These are phyloP conservation scores for Colletotrichum costaricense DNA, from an alignment of 2,329 filamentous ascomycete genomes.

Conservation along the genomic window DNA sequence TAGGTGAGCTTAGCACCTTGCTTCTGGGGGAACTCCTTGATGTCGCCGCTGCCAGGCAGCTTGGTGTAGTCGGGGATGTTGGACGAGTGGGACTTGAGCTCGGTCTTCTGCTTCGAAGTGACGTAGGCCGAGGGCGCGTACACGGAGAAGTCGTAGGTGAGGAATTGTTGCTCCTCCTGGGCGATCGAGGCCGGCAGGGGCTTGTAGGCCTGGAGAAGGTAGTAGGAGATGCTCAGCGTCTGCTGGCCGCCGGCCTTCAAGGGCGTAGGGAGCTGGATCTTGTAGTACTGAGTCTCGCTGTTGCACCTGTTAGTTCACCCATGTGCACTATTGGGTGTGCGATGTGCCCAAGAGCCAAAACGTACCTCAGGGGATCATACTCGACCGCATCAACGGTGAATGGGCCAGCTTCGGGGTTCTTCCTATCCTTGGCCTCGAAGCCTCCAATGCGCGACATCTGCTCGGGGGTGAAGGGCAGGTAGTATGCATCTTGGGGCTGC, in stretches of 20 bases:
- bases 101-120: conserved; percentile 95
- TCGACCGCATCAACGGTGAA: conserved; percentile 79
- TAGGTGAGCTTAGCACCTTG: conserved; percentile 90
- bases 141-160: conserved; percentile 86
- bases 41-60: conserved; percentile 69
- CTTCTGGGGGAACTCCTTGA: conserved; percentile 76
- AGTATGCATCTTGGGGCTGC: conserved; percentile 89
- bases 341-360: conserved; percentile 35
- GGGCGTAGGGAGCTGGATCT: conserved; percentile 80
- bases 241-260: conserved; percentile 82
- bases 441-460: conserved; percentile 83
- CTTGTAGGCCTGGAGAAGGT: conserved; percentile 79
- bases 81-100: conserved; percentile 85
- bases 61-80: conserved; percentile 89
- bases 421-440: conserved; percentile 93
- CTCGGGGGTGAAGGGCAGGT: conserved; percentile 83
- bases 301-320: background rate
- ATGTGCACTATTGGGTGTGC: conserved; percentile 1
- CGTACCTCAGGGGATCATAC: conserved; percentile 68
- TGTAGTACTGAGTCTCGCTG: conserved; percentile 84
- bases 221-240: conserved; percentile 89
- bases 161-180: conserved; percentile 89
- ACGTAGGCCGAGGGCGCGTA: conserved; percentile 86
- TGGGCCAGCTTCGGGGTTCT: conserved; percentile 73
- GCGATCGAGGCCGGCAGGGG: conserved; percentile 85